These are phyloP conservation scores for Amphichorda felina DNA, from an alignment of 2,329 filamentous ascomycete species.

Conservation along the genomic window DNA sequence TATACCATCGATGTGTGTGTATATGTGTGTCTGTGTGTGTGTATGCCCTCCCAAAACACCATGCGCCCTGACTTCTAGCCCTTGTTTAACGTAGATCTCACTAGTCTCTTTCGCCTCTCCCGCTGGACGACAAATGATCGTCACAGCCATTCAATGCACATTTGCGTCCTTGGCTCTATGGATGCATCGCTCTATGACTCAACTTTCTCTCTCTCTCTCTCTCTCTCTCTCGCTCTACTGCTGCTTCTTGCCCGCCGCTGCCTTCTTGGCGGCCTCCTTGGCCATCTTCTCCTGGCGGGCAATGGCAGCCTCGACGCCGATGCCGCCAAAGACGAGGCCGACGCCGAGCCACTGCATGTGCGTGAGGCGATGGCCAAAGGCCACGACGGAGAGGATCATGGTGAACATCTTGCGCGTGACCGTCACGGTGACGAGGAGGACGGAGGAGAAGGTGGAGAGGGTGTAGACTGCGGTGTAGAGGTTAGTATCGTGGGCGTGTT, in stretches of 20 bases:
- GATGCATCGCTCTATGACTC: too few relatives aligned
- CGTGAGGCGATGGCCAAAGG: conserved; percentile 81
- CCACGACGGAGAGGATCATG: conserved; percentile 92
- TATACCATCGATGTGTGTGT: too few relatives aligned
- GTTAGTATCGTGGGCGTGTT: not conserved
- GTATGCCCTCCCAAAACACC: too few relatives aligned
- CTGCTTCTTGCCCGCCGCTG: conserved; percentile 17
- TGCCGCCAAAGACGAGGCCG: conserved; percentile 83
- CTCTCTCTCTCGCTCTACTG: too few relatives aligned
- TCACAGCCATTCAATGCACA: too few relatives aligned
- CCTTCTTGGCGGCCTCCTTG: conserved; percentile 55
- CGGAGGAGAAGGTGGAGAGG: conserved; percentile 78
- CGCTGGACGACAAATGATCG: too few relatives aligned
- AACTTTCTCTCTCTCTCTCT: conserved; percentile 6
- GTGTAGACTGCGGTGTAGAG: conserved; percentile 56
- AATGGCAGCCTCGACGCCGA: conserved; percentile 80
- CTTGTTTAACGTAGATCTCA: too few relatives aligned
- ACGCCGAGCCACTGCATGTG: conserved; percentile 93
- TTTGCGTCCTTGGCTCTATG: too few relatives aligned
- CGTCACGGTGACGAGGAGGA: conserved; percentile 89
- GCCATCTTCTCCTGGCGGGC: conserved; percentile 71
- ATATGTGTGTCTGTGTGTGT: too few relatives aligned
- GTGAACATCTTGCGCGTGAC: conserved; percentile 99
- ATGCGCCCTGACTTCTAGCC: too few relatives aligned
- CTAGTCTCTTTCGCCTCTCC: too few relatives aligned